phyloP scores from a whole-genome alignment of 1,139 yeast species.

The Scheffersomyces titani region DNA sequence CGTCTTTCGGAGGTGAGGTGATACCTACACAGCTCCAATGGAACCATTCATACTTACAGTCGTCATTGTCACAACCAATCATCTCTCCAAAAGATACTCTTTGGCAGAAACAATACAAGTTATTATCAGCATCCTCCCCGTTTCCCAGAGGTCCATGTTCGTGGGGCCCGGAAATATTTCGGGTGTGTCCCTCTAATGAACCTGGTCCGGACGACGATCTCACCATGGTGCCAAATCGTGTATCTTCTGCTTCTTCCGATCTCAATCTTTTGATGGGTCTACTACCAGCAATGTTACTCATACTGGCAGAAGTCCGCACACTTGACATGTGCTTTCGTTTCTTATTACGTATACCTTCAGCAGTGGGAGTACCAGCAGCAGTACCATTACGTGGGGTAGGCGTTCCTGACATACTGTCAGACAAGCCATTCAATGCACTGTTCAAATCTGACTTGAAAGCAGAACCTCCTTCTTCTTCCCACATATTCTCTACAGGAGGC shows the following conservation, averaged over 20 bases:
- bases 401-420: slow-evolving; percentile 30
- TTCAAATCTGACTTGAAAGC: slow-evolving; percentile 5
- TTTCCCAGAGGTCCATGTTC: slow-evolving; percentile 14
- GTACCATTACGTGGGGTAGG: slow-evolving; percentile 31
- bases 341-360: slow-evolving; percentile 23
- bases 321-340: slow-evolving; percentile 25
- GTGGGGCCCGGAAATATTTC: slow-evolving; percentile 1
- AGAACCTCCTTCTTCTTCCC: slow-evolving; percentile 13
- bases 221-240: slow-evolving; percentile 6
- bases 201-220: slow-evolving; percentile 8
- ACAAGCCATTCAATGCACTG: slow-evolving; percentile 17
- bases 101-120: slow-evolving; percentile 78
- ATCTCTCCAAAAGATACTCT: slow-evolving; percentile 86
- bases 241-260: slow-evolving; percentile 21
- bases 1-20: slow-evolving; percentile 66
- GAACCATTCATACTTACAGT: slow-evolving; percentile 86
- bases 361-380: slow-evolving; percentile 20
- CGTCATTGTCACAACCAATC: slow-evolving; percentile 88
- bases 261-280: slow-evolving; percentile 29
- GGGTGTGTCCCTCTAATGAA: neutral
- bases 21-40: slow-evolving; percentile 85
- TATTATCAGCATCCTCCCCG: slow-evolving; percentile 65
- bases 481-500: slow-evolving; percentile 51
- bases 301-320: slow-evolving; percentile 13
- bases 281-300: slow-evolving; percentile 6